These are phyloP conservation scores for Leucocoprinus birnbaumii DNA, from an alignment of 768 basidiomycete species.

Conservation along the genomic window DNA sequence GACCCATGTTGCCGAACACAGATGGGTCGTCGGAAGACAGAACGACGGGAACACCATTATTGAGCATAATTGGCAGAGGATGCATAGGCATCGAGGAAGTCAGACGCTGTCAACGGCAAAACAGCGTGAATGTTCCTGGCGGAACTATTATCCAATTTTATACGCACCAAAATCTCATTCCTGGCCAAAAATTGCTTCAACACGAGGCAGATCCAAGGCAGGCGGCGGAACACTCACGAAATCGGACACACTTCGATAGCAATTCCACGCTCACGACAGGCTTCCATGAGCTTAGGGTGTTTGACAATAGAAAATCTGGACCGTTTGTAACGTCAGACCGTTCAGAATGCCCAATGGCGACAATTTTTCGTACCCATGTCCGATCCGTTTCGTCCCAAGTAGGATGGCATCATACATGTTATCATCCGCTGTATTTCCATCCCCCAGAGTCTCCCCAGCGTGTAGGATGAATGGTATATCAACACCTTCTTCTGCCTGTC, in stretches of 20 bases:
- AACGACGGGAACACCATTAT: slow-evolving; percentile 69
- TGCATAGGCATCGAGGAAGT: slow-evolving; percentile 82
- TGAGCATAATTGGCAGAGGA: slow-evolving; percentile 68
- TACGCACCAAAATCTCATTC: slow-evolving; percentile 67
- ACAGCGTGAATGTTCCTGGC: background rate
- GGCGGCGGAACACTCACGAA: slow-evolving; percentile 49
- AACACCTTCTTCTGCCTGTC: slow-evolving; percentile 52
- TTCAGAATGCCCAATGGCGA: background rate
- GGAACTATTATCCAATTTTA: background rate
- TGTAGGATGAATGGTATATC: slow-evolving; percentile 78
- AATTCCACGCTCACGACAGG: slow-evolving; percentile 60
- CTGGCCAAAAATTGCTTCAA: slow-evolving; percentile 28
- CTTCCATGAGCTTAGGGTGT: slow-evolving; percentile 69
- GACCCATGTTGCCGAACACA: slow-evolving; percentile 74
- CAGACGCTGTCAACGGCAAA: slow-evolving; percentile 45
- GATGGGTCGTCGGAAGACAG: slow-evolving; percentile 77
- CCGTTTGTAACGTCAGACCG: background rate
- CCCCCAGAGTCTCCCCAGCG: slow-evolving; percentile 80
- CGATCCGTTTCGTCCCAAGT: slow-evolving; percentile 78
- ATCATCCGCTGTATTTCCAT: slow-evolving; percentile 66
- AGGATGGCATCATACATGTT: slow-evolving; percentile 81
- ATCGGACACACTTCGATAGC: slow-evolving; percentile 79
- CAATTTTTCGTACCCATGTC: slow-evolving; percentile 56
- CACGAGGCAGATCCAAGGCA: background rate
- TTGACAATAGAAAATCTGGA: slow-evolving; percentile 72